Evolutionary conservation across 495 filamentous ascomycete genomes (phyloP).

Genomic region (Astrocystis sublimbata): DNA sequence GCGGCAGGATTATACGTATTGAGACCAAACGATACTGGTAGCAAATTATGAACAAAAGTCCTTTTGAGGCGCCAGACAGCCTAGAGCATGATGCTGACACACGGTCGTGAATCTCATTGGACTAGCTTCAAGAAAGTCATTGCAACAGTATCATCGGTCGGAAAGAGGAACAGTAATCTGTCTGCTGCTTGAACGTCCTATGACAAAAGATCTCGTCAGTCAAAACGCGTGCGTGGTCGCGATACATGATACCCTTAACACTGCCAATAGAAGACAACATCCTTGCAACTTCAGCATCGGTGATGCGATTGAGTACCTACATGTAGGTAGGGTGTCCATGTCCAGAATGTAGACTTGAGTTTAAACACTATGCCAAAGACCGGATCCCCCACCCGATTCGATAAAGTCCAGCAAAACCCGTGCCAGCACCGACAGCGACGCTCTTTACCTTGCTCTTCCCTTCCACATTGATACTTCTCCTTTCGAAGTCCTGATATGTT

Average conservation of each 20-base stretch:
- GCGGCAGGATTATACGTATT: background rate
- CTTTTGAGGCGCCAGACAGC: background rate
- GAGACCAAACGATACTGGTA: background rate
- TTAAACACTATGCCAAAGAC: too few species aligned
- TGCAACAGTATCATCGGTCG: background rate
- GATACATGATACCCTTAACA: background rate
- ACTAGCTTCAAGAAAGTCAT: background rate
- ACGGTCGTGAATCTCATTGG: background rate
- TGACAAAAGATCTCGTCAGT: background rate
- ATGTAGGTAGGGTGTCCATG: too few species aligned
- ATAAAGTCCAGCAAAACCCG: too few species aligned
- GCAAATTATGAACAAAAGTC: background rate
- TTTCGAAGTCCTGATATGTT: slow-evolving; percentile 46
- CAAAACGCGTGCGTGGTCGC: background rate
- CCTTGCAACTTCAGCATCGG: too few species aligned
- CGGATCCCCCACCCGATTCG: too few species aligned
- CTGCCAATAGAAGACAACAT: slow-evolving; percentile 28
- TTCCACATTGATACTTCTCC: too few species aligned
- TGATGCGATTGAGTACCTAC: too few species aligned
- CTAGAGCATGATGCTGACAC: background rate
- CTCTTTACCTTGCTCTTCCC: too few species aligned
- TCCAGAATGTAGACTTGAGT: too few species aligned
- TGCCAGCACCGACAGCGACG: too few species aligned
- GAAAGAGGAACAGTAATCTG: slow-evolving; percentile 13
- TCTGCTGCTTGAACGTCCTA: background rate